These are phyloP conservation scores for Microthyrium microscopicum DNA, from an alignment of 2,329 filamentous ascomycete species.

Conservation along the genomic window DNA sequence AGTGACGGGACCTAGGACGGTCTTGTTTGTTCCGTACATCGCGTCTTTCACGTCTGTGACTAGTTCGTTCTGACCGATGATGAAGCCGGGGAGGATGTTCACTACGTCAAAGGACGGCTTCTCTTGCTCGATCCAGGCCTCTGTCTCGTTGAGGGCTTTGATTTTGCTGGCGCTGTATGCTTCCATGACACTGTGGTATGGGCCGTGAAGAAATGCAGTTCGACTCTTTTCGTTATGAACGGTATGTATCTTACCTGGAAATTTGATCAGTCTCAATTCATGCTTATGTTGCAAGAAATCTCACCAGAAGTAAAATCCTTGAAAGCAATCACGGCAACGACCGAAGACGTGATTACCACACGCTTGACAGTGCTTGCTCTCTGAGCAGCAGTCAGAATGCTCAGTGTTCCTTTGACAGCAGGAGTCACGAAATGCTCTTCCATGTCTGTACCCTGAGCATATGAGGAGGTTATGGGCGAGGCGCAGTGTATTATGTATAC, in stretches of 20 bases:
- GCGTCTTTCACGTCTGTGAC: constrained; percentile 11
- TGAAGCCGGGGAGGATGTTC: constrained; percentile 14
- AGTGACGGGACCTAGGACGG: constrained; percentile 10
- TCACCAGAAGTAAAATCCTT: not conserved
- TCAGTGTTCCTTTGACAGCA: constrained; percentile 20
- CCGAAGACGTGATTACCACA: constrained; percentile 22
- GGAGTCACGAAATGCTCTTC: constrained; percentile 11
- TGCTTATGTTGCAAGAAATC: too few species aligned
- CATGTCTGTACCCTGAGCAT: constrained; percentile 9
- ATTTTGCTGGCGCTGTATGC: constrained; percentile 15
- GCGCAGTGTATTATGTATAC: too few species aligned
- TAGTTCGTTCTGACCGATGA: constrained; percentile 16
- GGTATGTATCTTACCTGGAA: too few species aligned
- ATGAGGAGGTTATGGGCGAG: constrained; percentile 23
- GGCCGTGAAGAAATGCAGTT: constrained; percentile 9
- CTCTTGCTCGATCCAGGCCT: constrained; percentile 13
- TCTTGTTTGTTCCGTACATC: constrained; percentile 12
- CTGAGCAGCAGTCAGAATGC: constrained; percentile 22
- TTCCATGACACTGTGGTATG: constrained; percentile 9
- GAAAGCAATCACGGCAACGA: constrained; percentile 10
- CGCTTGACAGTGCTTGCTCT: constrained; percentile 19
- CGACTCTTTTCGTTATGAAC: too few species aligned
- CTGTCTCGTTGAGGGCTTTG: constrained; percentile 11
- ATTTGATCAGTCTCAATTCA: too few species aligned
- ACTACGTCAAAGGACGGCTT: constrained; percentile 15